Evolutionary conservation across 1,284 basidiomycete genomes (phyloP), one percentile per base, ranked within the genome.

Genomic region (Blastosporella zonata): DNA sequence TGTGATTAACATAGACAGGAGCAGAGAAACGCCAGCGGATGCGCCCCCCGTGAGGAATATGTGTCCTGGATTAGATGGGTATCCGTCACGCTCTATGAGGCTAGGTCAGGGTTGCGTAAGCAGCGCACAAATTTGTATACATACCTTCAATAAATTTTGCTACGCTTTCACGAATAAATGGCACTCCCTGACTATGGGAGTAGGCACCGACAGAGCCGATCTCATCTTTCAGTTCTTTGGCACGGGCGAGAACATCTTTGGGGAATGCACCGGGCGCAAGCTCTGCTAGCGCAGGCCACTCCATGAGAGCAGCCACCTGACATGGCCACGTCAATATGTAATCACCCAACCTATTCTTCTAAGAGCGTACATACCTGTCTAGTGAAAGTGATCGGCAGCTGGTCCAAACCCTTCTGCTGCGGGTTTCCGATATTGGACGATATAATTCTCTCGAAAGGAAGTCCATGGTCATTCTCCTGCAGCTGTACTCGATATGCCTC

Each of bases 381-480:
- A 62, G 85, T 82, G 69, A 93, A 99, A 6, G 96, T 97, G 54
- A 99, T 82, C 1, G 95, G 93, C 18, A 86, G 82, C 68, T 99
- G 97, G 67, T 97, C 87, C 37, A 99, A 77, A 1, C 91, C 93
- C 63, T 87, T 87, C 70, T 97, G 96, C 71, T 99, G 96, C 0
- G 96, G 96, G 66, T 99, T 99, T 7, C 96, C 96, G 52, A 99
- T 99, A 72, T 99, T 99, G 57, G 93, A 93, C 20, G 85, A 91
- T 65, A 98, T 93, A 67, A 99, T 79, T 59, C 84, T 84, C 63
- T 85, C 79, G 67, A 98, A 99, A 18, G 93, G 92, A 15, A 98
- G 78, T 18, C 73, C 71, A 51, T 82, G 71, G 52, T 75, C 66
- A 6, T 70, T 67, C 31, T 76, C 67, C 62, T 82, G 78, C 60